A percentile compares a stretch with the other conserved stretches of the same genome.
Evolutionary conservation across 805 yeast species (phyloP).

Genomic region (Monosporozyma aerobia): DNA sequence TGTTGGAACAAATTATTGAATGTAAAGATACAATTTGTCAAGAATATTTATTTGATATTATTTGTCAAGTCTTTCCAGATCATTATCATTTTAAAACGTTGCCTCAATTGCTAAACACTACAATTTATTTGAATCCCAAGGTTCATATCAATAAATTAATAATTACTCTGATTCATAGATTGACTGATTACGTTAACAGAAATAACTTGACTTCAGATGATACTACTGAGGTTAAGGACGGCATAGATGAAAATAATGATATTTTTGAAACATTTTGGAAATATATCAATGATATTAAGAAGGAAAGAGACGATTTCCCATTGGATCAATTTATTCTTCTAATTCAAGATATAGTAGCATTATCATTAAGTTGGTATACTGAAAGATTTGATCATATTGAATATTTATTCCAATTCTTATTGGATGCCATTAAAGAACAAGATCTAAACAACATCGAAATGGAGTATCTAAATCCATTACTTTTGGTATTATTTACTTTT

Average conservation of each 20-base stretch:
- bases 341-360: slow-evolving; percentile 53
- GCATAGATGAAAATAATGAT: slow-evolving; percentile 9
- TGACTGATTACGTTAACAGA: slow-evolving; percentile 24
- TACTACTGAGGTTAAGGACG: slow-evolving; percentile 2
- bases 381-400: slow-evolving; percentile 51
- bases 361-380: slow-evolving; percentile 62
- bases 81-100: slow-evolving; percentile 76
- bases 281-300: slow-evolving; percentile 48
- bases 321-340: slow-evolving; percentile 56
- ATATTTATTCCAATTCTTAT: slow-evolving; percentile 36
- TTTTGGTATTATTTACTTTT: slow-evolving; percentile 15
- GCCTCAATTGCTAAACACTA: slow-evolving; percentile 53
- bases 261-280: slow-evolving; percentile 60
- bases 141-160: slow-evolving; percentile 62
- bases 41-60: slow-evolving; percentile 80
- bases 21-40: slow-evolving; percentile 90
- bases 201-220: background rate
- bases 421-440: slow-evolving; percentile 39
- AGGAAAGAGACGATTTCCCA: slow-evolving; percentile 55
- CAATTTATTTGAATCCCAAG: slow-evolving; percentile 57
- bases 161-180: slow-evolving; percentile 61
- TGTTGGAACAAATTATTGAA: slow-evolving; percentile 84
- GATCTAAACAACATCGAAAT: background rate
- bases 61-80: slow-evolving; percentile 91
- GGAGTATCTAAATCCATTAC: slow-evolving; percentile 1